Evolutionary conservation across 2,329 filamentous ascomycete species (phyloP), one percentile per base, ranked within the genome.

Genomic region (Cercospora nicotianae): DNA sequence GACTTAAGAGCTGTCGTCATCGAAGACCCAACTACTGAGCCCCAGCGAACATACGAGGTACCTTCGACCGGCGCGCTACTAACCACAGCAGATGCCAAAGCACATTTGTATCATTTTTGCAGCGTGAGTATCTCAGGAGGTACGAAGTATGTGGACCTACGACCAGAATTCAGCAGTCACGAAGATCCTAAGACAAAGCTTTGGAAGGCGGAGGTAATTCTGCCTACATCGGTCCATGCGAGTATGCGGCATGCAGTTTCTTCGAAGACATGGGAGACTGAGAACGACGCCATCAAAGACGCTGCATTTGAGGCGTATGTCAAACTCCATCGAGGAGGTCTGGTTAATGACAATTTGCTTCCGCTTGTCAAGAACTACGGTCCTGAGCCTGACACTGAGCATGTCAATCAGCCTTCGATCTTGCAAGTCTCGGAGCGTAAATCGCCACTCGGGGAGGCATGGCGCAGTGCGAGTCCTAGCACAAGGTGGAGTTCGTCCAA

Each of bases 71-170:
- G 89, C 4, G 92, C 92, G 0, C 79, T 87, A 12, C 80, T 97
- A 13, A 91, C 91, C 10, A 83, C 93, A 1, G 86, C 91, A 42
- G 91, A 91, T 71, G 91, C 92, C 0, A 87, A 90, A 59, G 79
- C 84, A n/a, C 93, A 95, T 77, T 84, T 98, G 1, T 83, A 91
- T 58, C 92, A 96, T 78, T 96, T 97, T 73, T 97, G 94, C 77
- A 81, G 83, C 0, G 67, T 73, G 13, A 69, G 71, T n/a, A 84
- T 85, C 0, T 77, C 93, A 0, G 84, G 86, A 0, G 80, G 81
- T 0, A 82, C 81, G 0, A 85, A 87, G 28, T 92, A 89, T 74
- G 83, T 89, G 6, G 87, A 93, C 71, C 81, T 81, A 18, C 82
- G 85, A 1, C 93, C 94, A 0, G 87, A 91, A 60, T 96, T 93